Evolutionary conservation across 495 filamentous ascomycete species (phyloP).

Genomic region (Cryomyces minteri): DNA sequence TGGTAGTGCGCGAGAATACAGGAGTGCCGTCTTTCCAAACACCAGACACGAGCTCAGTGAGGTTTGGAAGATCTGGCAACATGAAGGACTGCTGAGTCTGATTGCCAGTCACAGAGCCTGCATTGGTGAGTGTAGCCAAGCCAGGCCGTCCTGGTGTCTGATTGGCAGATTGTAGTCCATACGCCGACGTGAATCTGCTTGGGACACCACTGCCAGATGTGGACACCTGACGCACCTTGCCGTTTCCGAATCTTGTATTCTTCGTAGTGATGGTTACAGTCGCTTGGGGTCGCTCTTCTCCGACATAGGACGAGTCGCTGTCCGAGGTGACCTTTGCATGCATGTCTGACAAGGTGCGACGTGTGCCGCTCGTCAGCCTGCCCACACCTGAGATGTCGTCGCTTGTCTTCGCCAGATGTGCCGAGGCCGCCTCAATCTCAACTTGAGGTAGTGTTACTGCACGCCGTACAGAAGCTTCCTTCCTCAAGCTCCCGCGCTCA

Average conservation of each 20-base stretch:
- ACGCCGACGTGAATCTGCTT: constrained; percentile 6
- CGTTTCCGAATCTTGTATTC: constrained; percentile 35
- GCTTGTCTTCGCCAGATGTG: not conserved
- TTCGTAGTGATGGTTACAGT: constrained; percentile 27
- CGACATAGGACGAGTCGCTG: constrained; percentile 1
- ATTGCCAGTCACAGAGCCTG: not conserved
- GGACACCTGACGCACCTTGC: constrained; percentile 27
- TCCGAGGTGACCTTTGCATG: constrained; percentile 35
- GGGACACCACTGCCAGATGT: constrained; percentile 10
- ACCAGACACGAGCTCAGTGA: constrained; percentile 54
- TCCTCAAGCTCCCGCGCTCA: constrained; percentile 11
- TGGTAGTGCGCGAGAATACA: constrained; percentile 33
- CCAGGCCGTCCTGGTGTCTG: constrained; percentile 1
- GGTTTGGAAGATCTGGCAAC: constrained; percentile 48
- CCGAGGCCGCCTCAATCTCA: not conserved
- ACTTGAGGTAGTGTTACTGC: constrained; percentile 3
- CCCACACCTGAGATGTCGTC: constrained; percentile 3
- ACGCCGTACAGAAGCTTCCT: constrained; percentile 13
- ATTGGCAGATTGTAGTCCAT: not conserved
- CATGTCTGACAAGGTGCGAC: constrained; percentile 31
- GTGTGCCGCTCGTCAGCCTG: constrained; percentile 2
- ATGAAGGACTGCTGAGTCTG: constrained; percentile 37
- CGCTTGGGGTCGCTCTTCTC: constrained; percentile 30
- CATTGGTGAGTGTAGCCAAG: constrained; percentile 10
- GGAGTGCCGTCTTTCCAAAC: constrained; percentile 47